Conservation (phyloP, 768 basidiomycete genomes). For the Phylloporus arenicola region DNA sequence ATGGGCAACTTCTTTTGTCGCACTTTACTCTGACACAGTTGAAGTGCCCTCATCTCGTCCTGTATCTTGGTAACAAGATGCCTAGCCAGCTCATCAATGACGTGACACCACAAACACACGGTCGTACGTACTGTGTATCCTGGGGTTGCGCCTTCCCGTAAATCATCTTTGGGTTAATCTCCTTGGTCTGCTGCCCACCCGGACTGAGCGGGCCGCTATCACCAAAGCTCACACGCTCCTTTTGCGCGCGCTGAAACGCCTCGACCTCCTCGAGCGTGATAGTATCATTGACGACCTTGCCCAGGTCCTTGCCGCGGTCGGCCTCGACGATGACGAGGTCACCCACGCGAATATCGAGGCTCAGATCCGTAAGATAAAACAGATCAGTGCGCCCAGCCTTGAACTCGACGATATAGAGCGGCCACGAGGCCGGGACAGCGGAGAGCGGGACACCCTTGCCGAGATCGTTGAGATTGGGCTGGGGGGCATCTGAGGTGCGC, state of each 20-base stretch:
- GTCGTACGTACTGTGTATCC: slow-evolving; percentile 66
- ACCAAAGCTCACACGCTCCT: slow-evolving; percentile 45
- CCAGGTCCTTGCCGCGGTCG: slow-evolving; percentile 89
- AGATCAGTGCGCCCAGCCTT: slow-evolving; percentile 95
- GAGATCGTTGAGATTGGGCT: slow-evolving; percentile 46
- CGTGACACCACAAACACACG: neutral
- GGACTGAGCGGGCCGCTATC: slow-evolving; percentile 47
- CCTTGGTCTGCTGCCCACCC: slow-evolving; percentile 53
- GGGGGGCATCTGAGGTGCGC: slow-evolving; percentile 35
- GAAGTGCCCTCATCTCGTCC: slow-evolving; percentile 89
- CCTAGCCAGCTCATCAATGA: slow-evolving; percentile 31
- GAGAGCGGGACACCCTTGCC: slow-evolving; percentile 88
- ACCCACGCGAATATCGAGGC: slow-evolving; percentile 65
- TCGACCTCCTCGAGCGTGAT: slow-evolving; percentile 89
- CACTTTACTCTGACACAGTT: slow-evolving; percentile 88
- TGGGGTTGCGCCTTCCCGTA: slow-evolving; percentile 80
- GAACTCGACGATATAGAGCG: slow-evolving; percentile 96
- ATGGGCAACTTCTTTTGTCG: slow-evolving; percentile 92
- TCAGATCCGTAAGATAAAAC: slow-evolving; percentile 78
- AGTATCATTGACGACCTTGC: slow-evolving; percentile 86
- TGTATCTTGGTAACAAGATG: slow-evolving; percentile 75
- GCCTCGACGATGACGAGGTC: slow-evolving; percentile 97
- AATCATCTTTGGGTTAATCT: slow-evolving; percentile 96
- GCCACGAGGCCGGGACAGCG: slow-evolving; percentile 75
- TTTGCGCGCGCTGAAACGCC: slow-evolving; percentile 80